Conservation (phyloP, 495 filamentous ascomycete genomes). For the Penicillium verhagenii region DNA sequence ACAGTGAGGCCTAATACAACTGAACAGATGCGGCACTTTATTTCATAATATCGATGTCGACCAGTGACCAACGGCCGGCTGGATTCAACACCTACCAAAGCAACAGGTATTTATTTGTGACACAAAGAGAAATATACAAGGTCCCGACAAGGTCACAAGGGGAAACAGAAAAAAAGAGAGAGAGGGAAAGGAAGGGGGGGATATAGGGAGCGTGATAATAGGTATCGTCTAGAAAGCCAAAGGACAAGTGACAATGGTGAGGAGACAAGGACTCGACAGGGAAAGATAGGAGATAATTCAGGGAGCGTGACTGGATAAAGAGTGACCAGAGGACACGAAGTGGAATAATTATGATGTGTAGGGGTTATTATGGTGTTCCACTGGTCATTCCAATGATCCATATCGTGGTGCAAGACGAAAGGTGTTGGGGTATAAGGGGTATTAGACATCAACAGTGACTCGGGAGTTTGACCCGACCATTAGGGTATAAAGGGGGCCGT, state of each 20-base stretch:
- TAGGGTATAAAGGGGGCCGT: conserved; percentile 26
- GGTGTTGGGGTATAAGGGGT: conserved; percentile 19
- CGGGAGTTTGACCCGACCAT: conserved; percentile 19
- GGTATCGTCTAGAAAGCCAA: background rate
- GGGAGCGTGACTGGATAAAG: background rate
- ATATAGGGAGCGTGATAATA: background rate
- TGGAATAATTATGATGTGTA: background rate
- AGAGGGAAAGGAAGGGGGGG: background rate
- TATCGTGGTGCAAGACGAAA: conserved; percentile 7
- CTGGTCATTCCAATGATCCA: conserved; percentile 4
- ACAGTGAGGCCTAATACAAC: background rate
- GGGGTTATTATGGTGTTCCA: background rate
- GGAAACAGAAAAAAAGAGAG: background rate
- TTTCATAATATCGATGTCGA: background rate
- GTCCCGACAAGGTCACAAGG: background rate
- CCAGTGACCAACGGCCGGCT: background rate
- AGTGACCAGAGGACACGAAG: background rate
- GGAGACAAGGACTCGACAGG: background rate
- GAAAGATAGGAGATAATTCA: background rate
- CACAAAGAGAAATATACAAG: background rate
- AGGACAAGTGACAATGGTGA: background rate
- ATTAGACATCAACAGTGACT: conserved; percentile 20
- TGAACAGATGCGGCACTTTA: background rate
- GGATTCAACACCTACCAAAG: background rate
- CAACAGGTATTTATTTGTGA: background rate